Evolutionary conservation across 306 rosid species (phyloP), one percentile per base, ranked within the genome.

Genomic region (Ormosia semicastrata): DNA sequence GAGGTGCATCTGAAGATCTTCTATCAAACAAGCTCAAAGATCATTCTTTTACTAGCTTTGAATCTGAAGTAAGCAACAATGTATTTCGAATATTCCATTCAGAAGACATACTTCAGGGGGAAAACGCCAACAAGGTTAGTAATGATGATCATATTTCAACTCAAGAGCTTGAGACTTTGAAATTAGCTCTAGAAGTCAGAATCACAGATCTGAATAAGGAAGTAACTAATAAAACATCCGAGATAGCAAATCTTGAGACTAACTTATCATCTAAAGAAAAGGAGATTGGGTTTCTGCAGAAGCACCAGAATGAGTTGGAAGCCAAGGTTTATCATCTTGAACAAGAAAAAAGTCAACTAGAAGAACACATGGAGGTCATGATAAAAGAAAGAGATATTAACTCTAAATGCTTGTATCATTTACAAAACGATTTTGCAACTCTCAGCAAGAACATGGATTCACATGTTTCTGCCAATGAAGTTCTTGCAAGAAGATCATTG

Each of bases 11-110:
- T 49, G 69, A 71, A 73, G 88, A 86, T 62, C 77, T 72, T 79
- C 85, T 80, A 57, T 72, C 79, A 46, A 71, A 75, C 76, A 86
- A 86, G 58, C 60, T 71, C 67, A 59, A 63, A 58, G 76, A 75
- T 49, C 88, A 89, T 34, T 77, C 87, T 52, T 82, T 83, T 78
- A 64, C 78, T 47, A 82, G 86, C 83, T 80, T 83, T 86, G 93
- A 84, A 66, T 84, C 94, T 72, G 89, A 89, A 81, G 75, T 63
- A 67, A 69, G 77, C 39, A 87, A 87, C 81, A 75, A 79, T 71
- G 72, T 76, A 57, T 84, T 87, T 75, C 85, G 73, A 53, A 18
- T 68, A 49, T 79, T 82, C 43, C 72, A 62, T 83, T 69, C 72
- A 66, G 92, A 88, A 76, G 92, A 68, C 53, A 73, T 39, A 54